A percentile compares a stretch with the other conserved stretches of the same genome.
phyloP scores from a whole-genome alignment of 2,329 filamentous ascomycete species.

The Aspergillus sp. region DNA sequence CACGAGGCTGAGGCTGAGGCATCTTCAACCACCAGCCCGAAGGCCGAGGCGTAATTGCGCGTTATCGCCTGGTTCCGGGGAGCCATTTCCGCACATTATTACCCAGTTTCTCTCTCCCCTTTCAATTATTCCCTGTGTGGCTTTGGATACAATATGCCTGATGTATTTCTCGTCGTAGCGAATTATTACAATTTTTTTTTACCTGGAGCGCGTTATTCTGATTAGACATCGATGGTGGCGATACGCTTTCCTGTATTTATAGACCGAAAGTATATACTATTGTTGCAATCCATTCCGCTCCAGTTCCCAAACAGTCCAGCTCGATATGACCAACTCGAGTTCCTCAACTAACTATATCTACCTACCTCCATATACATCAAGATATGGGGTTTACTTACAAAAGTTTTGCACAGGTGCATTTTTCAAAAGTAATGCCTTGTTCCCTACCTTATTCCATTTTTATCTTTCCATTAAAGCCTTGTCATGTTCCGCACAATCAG shows the following conservation, averaged over 20 bases:
- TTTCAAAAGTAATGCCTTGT: too few species aligned
- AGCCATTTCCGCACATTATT: neutral
- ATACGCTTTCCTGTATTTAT: conserved; percentile 3
- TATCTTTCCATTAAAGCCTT: too few species aligned
- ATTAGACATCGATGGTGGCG: neutral
- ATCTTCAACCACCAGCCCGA: conserved; percentile 7
- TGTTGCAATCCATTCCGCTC: neutral
- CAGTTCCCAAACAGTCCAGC: neutral
- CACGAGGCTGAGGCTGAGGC: conserved; percentile 8
- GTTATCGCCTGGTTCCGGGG: neutral
- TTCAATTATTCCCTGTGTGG: neutral
- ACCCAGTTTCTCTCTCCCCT: neutral
- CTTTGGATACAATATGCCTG: conserved; percentile 11
- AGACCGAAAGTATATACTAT: neutral
- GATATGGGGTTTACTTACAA: too few species aligned
- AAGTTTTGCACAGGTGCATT: too few species aligned
- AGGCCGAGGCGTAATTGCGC: conserved; percentile 1
- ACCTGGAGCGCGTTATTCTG: neutral
- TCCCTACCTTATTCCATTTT: too few species aligned
- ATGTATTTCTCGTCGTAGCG: conserved; percentile 8
- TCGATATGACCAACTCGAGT: neutral
- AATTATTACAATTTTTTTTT: neutral
- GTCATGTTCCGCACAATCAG: too few species aligned
- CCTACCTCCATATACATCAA: too few species aligned
- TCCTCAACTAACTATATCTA: neutral